Evolutionary conservation across 805 yeast genomes (phyloP).

Genomic region (Cyberlindnera subsufficiens): DNA sequence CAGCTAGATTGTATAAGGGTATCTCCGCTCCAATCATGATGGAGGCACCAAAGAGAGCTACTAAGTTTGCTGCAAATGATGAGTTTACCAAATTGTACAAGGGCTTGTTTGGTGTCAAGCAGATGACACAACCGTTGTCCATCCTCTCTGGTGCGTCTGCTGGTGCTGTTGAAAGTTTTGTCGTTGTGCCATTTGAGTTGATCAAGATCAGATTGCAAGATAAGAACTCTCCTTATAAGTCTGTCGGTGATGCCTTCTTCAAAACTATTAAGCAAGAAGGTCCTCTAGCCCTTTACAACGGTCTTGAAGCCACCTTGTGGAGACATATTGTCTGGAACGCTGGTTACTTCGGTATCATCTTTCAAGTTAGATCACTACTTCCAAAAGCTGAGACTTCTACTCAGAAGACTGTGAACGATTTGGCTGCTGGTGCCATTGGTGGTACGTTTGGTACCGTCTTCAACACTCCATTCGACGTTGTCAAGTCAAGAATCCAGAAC

Average conservation of each 20-base stretch:
- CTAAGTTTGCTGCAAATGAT: constrained; percentile 97
- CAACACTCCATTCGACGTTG: constrained; percentile 97
- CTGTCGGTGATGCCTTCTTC: constrained; percentile 77
- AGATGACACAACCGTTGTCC: constrained; percentile 78
- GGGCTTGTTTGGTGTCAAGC: constrained; percentile 56
- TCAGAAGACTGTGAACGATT: constrained; percentile 78
- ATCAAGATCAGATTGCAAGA: constrained; percentile 95
- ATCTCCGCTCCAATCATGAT: constrained; percentile 93
- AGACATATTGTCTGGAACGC: constrained; percentile 97
- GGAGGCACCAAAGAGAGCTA: constrained; percentile 99
- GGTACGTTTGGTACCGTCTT: constrained; percentile 94
- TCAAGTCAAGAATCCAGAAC: constrained; percentile 91
- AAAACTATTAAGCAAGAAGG: constrained; percentile 75
- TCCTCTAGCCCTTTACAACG: constrained; percentile 78
- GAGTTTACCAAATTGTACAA: constrained; percentile 89
- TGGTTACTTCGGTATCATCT: constrained; percentile 93
- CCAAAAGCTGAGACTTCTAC: constrained; percentile 70
- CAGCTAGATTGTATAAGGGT: constrained; percentile 81
- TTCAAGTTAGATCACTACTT: constrained; percentile 73
- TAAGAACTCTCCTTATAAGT: constrained; percentile 70
- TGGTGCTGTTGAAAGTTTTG: constrained; percentile 94
- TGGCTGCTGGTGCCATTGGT: constrained; percentile 91
- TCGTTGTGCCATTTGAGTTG: constrained; percentile 96
- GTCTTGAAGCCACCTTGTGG: constrained; percentile 95
- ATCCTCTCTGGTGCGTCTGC: constrained; percentile 96